Evolutionary conservation across 1,139 yeast species (phyloP).

Genomic region (Yamadazyma taylorii): DNA sequence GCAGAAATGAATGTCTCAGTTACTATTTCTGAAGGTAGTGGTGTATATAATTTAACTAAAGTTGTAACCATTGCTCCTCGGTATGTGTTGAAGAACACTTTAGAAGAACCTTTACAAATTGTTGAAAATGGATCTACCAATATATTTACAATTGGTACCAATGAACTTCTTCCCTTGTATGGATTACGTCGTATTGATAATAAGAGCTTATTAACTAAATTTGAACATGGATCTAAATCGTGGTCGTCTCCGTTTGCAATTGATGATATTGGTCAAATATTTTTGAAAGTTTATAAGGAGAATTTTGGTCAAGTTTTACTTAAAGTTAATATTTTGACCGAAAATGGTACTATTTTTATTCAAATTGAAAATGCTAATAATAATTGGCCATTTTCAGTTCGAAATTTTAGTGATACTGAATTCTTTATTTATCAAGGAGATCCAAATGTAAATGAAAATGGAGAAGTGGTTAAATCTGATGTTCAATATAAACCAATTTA

Average conservation of each 20-base stretch:
- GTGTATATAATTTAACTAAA: conserved; percentile 74
- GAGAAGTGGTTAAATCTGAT: conserved; percentile 52
- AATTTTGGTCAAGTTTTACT: conserved; percentile 67
- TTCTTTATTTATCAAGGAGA: conserved; percentile 84
- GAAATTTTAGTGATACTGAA: conserved; percentile 85
- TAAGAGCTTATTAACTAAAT: conserved; percentile 60
- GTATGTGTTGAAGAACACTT: conserved; percentile 66
- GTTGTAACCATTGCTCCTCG: conserved; percentile 83
- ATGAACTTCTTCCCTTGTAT: conserved; percentile 62
- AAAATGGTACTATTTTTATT: conserved; percentile 78
- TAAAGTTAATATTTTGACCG: conserved; percentile 72
- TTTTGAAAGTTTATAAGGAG: conserved; percentile 65
- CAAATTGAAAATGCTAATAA: conserved; percentile 71
- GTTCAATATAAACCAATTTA: conserved; percentile 67
- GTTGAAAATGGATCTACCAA: conserved; percentile 70
- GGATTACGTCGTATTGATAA: conserved; percentile 48
- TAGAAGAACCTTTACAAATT: conserved; percentile 56
- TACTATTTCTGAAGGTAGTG: conserved; percentile 80
- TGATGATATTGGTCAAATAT: conserved; percentile 80
- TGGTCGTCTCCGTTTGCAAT: conserved; percentile 92
- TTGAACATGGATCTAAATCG: conserved; percentile 55
- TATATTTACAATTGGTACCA: conserved; percentile 44
- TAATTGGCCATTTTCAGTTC: conserved; percentile 89
- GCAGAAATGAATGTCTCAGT: conserved; percentile 77
- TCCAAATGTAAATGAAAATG: conserved; percentile 75